Evolutionary conservation across 1,284 basidiomycete species (phyloP).

Genomic region (Ceratobasidium sp.): DNA sequence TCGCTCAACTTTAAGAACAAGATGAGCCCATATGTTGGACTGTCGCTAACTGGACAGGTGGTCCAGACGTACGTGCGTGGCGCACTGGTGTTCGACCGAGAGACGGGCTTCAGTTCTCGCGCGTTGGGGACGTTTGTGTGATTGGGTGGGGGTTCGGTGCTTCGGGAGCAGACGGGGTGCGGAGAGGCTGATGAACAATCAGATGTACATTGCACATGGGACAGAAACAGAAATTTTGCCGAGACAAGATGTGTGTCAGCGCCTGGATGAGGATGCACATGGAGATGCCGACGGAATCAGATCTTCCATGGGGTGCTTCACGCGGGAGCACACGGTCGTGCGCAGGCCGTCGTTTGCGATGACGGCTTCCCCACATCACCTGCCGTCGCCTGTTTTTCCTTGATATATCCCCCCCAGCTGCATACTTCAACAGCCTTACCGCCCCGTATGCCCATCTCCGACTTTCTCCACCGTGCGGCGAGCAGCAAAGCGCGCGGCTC

Average conservation of each 20-base stretch:
- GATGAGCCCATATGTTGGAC: constrained; percentile 84
- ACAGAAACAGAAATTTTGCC: constrained; percentile 32
- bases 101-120: constrained; percentile 38
- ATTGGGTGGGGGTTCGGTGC: background rate
- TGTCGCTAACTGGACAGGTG: constrained; percentile 72
- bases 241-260: constrained; percentile 24
- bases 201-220: constrained; percentile 29
- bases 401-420: too few species aligned
- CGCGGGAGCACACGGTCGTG: constrained; percentile 25
- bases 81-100: constrained; percentile 64
- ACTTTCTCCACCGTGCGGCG: constrained; percentile 31
- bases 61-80: constrained; percentile 81
- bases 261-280: background rate
- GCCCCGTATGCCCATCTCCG: constrained; percentile 35
- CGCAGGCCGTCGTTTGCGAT: constrained; percentile 24
- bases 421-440: too few species aligned
- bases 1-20: constrained; percentile 90
- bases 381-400: constrained; percentile 21
- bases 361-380: constrained; percentile 36
- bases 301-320: constrained; percentile 23
- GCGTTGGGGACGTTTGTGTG: constrained; percentile 22
- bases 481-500: constrained; percentile 27
- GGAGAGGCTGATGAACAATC: constrained; percentile 28
- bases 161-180: background rate
- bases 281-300: constrained; percentile 14